A percentile compares a stretch with the other conserved stretches of the same genome.
Evolutionary conservation across 352 stramenopile genomes (phyloP).

Genomic region (Phytopythium boreale): DNA sequence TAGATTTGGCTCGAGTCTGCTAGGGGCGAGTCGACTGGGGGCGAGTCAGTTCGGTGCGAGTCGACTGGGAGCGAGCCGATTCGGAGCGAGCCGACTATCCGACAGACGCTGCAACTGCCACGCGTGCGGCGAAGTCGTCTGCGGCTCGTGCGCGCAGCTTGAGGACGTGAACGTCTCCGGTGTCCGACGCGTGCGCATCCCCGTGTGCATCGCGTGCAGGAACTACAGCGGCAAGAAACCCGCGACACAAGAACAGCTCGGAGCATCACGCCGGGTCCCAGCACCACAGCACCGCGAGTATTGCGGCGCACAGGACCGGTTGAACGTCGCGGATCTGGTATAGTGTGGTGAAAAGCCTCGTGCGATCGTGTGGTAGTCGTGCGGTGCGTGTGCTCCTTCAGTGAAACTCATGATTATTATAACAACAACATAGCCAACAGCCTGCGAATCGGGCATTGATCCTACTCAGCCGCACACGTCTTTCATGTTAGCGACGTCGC

Average conservation of each 20-base stretch:
- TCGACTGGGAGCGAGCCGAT: neutral
- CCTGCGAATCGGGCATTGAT: neutral
- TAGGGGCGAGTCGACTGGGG: neutral
- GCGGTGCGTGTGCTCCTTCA: neutral
- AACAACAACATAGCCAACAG: neutral
- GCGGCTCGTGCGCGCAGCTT: slow-evolving; percentile 31
- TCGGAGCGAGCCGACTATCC: slow-evolving; percentile 19
- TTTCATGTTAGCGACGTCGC: no score
- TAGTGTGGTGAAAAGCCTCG: neutral
- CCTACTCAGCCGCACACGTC: neutral
- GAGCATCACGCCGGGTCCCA: neutral
- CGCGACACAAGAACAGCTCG: neutral
- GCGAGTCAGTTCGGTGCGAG: neutral
- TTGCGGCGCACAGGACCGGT: neutral
- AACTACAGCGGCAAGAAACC: slow-evolving; percentile 11
- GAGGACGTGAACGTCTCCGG: slow-evolving; percentile 34
- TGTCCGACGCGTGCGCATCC: slow-evolving; percentile 18
- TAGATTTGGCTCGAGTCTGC: no score
- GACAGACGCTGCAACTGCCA: slow-evolving; percentile 44
- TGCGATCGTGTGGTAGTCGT: neutral
- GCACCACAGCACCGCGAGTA: neutral
- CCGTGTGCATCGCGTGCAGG: slow-evolving; percentile 31
- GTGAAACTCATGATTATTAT: neutral
- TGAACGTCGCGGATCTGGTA: neutral
- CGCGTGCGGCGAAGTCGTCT: slow-evolving; percentile 49